Conservation (phyloP, 352 stramenopile species). For the Pythium monospermum region DNA sequence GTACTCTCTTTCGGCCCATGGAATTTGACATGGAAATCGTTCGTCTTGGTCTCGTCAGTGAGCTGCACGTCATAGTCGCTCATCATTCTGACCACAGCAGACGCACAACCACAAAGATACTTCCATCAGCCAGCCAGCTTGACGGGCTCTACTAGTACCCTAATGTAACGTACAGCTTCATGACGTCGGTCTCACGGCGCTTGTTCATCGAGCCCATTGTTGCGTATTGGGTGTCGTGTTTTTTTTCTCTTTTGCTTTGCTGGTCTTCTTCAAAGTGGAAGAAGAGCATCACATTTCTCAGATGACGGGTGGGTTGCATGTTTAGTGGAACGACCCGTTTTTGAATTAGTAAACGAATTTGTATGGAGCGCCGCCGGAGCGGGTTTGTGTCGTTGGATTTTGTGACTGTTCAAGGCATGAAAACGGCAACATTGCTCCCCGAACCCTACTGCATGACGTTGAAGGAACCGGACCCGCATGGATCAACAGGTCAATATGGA, state of each 20-base stretch:
- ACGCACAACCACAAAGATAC: too few relatives aligned
- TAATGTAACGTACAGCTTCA: constrained; percentile 70
- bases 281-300: constrained; percentile 18
- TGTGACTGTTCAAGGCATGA: constrained; percentile 3
- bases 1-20: constrained; percentile 79
- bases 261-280: constrained; percentile 23
- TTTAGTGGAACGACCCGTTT: too few relatives aligned
- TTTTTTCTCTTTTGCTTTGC: constrained; percentile 1
- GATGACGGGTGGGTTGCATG: constrained; percentile 13
- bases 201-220: constrained; percentile 75
- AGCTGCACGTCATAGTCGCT: constrained; percentile 86
- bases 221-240: background rate
- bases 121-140: too few relatives aligned
- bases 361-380: background rate
- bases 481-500: too few relatives aligned
- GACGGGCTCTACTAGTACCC: background rate
- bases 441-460: constrained; percentile 1
- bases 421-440: background rate
- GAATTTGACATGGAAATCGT: constrained; percentile 85
- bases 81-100: constrained; percentile 92
- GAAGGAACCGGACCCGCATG: background rate
- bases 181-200: constrained; percentile 85
- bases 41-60: constrained; percentile 77
- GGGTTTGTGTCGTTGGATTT: background rate
- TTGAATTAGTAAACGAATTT: too few relatives aligned